phyloP scores from a whole-genome alignment of 208 protist species.

The Acanthamoeba sp. region DNA sequence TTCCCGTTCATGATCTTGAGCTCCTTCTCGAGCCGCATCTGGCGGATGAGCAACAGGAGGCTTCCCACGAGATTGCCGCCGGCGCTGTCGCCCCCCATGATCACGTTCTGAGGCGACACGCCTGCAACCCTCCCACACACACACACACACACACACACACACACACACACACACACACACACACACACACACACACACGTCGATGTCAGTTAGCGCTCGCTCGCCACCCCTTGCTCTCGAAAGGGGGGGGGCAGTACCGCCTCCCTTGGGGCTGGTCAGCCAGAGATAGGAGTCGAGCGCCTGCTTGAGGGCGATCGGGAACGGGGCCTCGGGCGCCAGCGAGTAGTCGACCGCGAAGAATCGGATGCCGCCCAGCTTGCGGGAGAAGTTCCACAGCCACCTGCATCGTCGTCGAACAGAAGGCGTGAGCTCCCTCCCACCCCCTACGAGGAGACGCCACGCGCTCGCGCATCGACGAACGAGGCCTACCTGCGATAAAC shows the following conservation, averaged over 20 bases:
- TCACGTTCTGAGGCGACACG: conserved; percentile 6
- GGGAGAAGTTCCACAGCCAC: conserved; percentile 48
- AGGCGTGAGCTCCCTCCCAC: no score
- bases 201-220: no score
- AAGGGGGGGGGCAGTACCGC: background rate
- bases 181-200: no score
- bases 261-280: conserved; percentile 35
- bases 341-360: conserved; percentile 67
- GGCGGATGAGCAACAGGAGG: background rate
- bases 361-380: conserved; percentile 21
- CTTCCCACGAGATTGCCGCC: background rate
- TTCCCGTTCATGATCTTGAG: background rate
- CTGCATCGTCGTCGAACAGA: no score
- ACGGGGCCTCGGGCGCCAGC: conserved; percentile 5
- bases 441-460: background rate
- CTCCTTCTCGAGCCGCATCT: conserved; percentile 11
- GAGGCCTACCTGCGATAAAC: background rate
- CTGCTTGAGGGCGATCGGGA: conserved; percentile 62
- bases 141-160: no score
- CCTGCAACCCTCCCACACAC: background rate
- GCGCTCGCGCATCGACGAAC: background rate
- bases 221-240: background rate
- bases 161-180: no score
- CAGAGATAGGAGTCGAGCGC: conserved; percentile 16
- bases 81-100: conserved; percentile 13